phyloP scores from a whole-genome alignment of 371 early-diverging fungal species.

The Actinomucor elegans region DNA sequence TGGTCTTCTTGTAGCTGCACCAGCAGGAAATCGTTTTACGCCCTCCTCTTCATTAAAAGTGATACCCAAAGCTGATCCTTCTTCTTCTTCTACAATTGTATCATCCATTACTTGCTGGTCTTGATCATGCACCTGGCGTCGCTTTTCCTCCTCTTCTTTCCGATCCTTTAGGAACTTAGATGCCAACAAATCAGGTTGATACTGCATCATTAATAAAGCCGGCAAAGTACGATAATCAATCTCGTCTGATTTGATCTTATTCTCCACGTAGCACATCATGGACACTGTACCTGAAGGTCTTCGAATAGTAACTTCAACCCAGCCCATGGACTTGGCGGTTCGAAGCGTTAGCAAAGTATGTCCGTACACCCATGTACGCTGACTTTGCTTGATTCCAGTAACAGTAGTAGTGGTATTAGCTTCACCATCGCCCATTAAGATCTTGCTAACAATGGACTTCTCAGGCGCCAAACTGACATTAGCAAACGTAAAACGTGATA shows the following conservation, averaged over 20 bases:
- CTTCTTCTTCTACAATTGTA: too few species aligned
- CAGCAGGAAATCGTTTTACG: not conserved
- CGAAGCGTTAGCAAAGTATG: slow-evolving; percentile 78
- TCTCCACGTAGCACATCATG: slow-evolving; percentile 75
- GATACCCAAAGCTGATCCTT: not conserved
- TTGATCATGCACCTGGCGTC: not conserved
- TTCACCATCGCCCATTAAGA: slow-evolving; percentile 43
- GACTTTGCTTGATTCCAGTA: slow-evolving; percentile 31
- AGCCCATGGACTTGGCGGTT: slow-evolving; percentile 63
- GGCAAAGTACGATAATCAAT: slow-evolving; percentile 57
- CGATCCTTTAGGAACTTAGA: slow-evolving; percentile 12
- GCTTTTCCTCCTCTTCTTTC: not conserved
- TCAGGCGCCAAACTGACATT: slow-evolving; percentile 68
- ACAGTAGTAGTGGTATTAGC: not conserved
- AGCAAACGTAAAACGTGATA: slow-evolving; percentile 81
- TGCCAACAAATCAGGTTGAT: slow-evolving; percentile 45
- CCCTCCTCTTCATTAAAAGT: not conserved
- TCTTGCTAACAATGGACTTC: slow-evolving; percentile 41
- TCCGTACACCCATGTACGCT: slow-evolving; percentile 82
- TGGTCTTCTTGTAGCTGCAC: slow-evolving; percentile 2
- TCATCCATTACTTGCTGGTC: too few species aligned
- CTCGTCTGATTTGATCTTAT: slow-evolving; percentile 58
- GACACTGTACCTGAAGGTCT: slow-evolving; percentile 81
- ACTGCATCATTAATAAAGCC: slow-evolving; percentile 63
- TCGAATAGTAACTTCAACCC: slow-evolving; percentile 83